Evolutionary conservation across 495 filamentous ascomycete genomes (phyloP).

Genomic region (Podospora conica): DNA sequence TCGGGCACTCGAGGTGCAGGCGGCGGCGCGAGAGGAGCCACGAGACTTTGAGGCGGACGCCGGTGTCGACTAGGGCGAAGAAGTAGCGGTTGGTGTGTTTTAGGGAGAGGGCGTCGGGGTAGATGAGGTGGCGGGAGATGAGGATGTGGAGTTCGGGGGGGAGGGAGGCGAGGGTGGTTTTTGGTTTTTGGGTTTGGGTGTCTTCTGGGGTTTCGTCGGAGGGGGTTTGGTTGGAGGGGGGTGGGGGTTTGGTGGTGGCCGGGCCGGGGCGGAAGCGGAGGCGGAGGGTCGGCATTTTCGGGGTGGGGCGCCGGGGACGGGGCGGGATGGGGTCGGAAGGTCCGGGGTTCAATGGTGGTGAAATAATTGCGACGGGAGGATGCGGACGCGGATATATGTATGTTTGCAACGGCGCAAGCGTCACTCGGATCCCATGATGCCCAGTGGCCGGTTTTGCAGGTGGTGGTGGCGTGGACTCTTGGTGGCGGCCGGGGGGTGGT

Average conservation of each 20-base stretch:
- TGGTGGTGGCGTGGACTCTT: constrained; percentile 7
- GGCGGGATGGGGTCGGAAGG: neutral
- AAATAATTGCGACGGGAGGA: neutral
- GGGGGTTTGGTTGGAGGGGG: neutral
- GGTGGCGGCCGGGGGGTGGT: neutral
- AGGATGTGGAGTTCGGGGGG: constrained; percentile 59
- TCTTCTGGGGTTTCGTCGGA: neutral
- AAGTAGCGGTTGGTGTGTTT: constrained; percentile 61
- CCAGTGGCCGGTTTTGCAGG: constrained; percentile 3
- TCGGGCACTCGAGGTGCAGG: constrained; percentile 46
- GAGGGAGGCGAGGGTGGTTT: constrained; percentile 26
- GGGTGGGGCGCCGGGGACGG: neutral
- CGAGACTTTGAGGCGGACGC: constrained; percentile 57
- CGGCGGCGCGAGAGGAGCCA: constrained; percentile 57
- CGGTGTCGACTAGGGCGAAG: constrained; percentile 58
- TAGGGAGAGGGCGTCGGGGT: constrained; percentile 53
- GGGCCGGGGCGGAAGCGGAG: neutral
- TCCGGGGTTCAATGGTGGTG: neutral
- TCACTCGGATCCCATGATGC: neutral
- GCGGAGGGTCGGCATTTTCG: neutral
- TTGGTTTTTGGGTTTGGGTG: too few species aligned
- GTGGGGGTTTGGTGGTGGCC: neutral
- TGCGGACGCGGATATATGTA: constrained; percentile 1
- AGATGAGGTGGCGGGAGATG: constrained; percentile 46
- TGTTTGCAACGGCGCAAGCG: neutral